Conservation (phyloP, 768 basidiomycete genomes). For the Tulasnella sp. region DNA sequence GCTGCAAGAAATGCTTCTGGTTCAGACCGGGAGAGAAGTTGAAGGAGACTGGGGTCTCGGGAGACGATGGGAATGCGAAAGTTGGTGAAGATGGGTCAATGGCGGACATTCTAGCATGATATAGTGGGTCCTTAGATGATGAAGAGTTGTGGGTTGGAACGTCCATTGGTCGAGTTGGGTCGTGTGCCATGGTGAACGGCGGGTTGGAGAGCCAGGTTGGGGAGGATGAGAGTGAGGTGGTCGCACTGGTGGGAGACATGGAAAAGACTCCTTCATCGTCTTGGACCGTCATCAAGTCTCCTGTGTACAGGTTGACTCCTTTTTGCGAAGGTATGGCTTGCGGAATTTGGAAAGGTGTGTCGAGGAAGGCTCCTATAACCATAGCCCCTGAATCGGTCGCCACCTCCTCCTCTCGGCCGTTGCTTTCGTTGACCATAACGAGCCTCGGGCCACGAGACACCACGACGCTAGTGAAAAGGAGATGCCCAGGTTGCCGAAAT, state of each 20-base stretch:
- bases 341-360: not conserved
- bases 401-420: not conserved
- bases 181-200: slow-evolving; percentile 1
- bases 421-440: not conserved
- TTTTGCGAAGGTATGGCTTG: not conserved
- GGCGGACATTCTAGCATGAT: not conserved
- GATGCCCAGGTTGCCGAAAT: not conserved
- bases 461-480: not conserved
- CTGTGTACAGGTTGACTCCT: slow-evolving; percentile 7
- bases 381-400: slow-evolving; percentile 6
- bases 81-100: not conserved
- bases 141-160: not conserved
- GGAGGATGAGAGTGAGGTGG: not conserved
- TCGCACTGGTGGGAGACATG: not conserved
- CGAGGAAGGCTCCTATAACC: slow-evolving; percentile 2
- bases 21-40: slow-evolving; percentile 8
- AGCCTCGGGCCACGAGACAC: not conserved
- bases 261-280: slow-evolving; percentile 8
- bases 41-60: slow-evolving; percentile 17
- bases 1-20: not conserved
- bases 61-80: slow-evolving; percentile 1
- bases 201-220: not conserved
- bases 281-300: not conserved
- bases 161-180: not conserved
- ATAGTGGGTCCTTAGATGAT: not conserved